Percentiles rank a stretch among this genome's conserved stretches.
Conservation (phyloP, 768 basidiomycete genomes). For the Erythrobasidium yunnanense region DNA sequence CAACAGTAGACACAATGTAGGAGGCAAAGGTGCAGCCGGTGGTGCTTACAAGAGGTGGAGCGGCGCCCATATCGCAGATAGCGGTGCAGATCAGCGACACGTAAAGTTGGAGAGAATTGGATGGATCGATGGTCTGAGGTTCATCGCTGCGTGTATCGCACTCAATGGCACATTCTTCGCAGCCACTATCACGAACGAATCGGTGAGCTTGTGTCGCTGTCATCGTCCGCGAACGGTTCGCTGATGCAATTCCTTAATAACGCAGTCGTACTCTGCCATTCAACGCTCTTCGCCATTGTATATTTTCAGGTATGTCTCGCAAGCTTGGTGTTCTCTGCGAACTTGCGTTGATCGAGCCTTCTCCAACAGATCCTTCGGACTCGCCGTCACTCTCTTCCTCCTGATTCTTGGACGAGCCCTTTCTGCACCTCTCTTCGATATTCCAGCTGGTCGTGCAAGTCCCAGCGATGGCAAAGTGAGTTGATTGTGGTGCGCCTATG, state of each 20-base stretch:
- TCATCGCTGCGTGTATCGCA: conserved; percentile 33
- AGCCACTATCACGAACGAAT: conserved; percentile 29
- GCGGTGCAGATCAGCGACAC: conserved; percentile 36
- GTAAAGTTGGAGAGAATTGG: conserved; percentile 36
- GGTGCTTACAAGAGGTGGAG: conserved; percentile 32
- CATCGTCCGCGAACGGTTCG: not conserved
- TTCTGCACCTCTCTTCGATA: conserved; percentile 38
- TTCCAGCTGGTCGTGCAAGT: conserved; percentile 25
- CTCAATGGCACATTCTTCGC: conserved; percentile 39
- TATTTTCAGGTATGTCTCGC: conserved; percentile 34
- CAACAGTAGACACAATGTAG: conserved; percentile 29
- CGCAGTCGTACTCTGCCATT: conserved; percentile 34
- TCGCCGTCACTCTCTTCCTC: conserved; percentile 38
- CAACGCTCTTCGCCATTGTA: conserved; percentile 37
- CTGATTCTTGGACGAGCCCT: conserved; percentile 37
- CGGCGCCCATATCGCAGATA: conserved; percentile 32
- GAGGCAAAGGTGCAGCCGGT: conserved; percentile 28
- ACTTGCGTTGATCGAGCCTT: not conserved
- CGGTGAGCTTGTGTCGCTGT: conserved; percentile 25
- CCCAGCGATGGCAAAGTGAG: too few relatives aligned
- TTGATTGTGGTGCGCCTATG: too few relatives aligned
- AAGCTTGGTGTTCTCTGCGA: not conserved
- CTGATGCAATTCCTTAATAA: not conserved
- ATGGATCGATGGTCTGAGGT: conserved; percentile 36
- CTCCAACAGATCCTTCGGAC: conserved; percentile 34